Evolutionary conservation across 257 asterid genomes (phyloP), one percentile per base, ranked within the genome.

Genomic region (Nemophila menziesii): DNA sequence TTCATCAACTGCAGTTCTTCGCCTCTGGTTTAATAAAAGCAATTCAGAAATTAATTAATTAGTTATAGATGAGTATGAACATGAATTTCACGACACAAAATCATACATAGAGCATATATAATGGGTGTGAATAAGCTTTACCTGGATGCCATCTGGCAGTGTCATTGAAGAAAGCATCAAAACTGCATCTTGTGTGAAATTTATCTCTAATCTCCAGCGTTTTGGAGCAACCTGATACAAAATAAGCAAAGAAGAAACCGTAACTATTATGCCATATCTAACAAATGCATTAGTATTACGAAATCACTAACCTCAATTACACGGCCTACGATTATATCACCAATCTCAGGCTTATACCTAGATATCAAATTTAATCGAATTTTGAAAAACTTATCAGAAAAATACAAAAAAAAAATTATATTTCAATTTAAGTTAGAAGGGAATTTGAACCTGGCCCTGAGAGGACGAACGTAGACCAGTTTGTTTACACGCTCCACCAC

Each of bases 61-160:
- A 18, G 15, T 41, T 16, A 20, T 40, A 12, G 16, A 8, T 19
- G 17, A 39, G 15, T 17, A 34, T n/a, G 49, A 33, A 38, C 11
- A 13, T 43, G 44, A 29, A 21, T 10, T 13, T 29, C 36, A 7
- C 12, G 12, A 29, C 7, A 29, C 12, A 29, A 29, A 29, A 29
- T 29, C 9, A 24, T 9, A 24, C 33, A 24, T 24, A n/a, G n/a
- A n/a, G n/a, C 33, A 24, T 9, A 24, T 9, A 24, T 24, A 24
- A 4, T 24, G 33, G 4, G 4, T 24, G 33, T 24, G 9, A 4
- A 9, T 24, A 9, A 24, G 36, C 36, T 7, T 29, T 66, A 84
- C 98, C 96, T 89, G 95, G 60, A 89, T 72, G 46, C 98, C 98
- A 58, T 89, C 95, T 10, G 95, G 98, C 47, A 89, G 73, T 69